These are phyloP conservation scores for Pseudocercospora vitis DNA, from an alignment of 2,329 filamentous ascomycete species.

Conservation along the genomic window DNA sequence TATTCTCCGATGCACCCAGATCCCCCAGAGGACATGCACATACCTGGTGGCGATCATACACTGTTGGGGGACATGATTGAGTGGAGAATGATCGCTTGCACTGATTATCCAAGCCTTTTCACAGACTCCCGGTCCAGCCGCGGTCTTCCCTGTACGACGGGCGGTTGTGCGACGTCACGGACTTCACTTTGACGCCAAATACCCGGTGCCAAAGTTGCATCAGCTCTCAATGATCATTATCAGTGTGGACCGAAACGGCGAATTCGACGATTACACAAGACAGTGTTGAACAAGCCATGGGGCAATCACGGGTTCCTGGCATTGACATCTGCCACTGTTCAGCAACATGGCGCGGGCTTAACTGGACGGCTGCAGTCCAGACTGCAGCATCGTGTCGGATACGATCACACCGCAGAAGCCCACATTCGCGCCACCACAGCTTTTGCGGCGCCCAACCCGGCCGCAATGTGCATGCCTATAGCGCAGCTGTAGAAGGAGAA, in stretches of 20 bases:
- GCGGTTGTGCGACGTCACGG: slow-evolving; percentile 12
- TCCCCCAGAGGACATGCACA: slow-evolving; percentile 10
- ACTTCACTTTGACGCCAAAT: slow-evolving; percentile 20
- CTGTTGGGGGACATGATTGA: slow-evolving; percentile 16
- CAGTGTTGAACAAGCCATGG: slow-evolving; percentile 11
- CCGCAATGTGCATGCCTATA: slow-evolving; percentile 24
- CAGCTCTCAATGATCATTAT: slow-evolving; percentile 21
- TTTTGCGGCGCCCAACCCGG: slow-evolving; percentile 1
- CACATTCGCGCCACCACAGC: slow-evolving; percentile 5
- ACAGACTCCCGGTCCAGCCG: slow-evolving; percentile 10
- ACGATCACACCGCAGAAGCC: slow-evolving; percentile 17
- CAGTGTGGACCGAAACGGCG: slow-evolving; percentile 1
- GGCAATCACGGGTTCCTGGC: slow-evolving; percentile 17
- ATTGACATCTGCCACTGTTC: slow-evolving; percentile 26
- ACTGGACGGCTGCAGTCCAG: slow-evolving; percentile 23
- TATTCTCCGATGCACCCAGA: slow-evolving; percentile 17
- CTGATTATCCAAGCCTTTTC: slow-evolving; percentile 18
- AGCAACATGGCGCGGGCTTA: slow-evolving; percentile 23
- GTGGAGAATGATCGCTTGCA: slow-evolving; percentile 26
- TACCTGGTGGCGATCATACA: slow-evolving; percentile 14
- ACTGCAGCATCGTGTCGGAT: slow-evolving; percentile 16
- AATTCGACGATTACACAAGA: slow-evolving; percentile 15
- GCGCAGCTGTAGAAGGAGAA: slow-evolving; percentile 22
- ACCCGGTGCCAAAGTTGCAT: slow-evolving; percentile 22
- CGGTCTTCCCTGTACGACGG: slow-evolving; percentile 22